Conservation (phyloP, 495 filamentous ascomycete species). For the Lichenothelia convexa region DNA sequence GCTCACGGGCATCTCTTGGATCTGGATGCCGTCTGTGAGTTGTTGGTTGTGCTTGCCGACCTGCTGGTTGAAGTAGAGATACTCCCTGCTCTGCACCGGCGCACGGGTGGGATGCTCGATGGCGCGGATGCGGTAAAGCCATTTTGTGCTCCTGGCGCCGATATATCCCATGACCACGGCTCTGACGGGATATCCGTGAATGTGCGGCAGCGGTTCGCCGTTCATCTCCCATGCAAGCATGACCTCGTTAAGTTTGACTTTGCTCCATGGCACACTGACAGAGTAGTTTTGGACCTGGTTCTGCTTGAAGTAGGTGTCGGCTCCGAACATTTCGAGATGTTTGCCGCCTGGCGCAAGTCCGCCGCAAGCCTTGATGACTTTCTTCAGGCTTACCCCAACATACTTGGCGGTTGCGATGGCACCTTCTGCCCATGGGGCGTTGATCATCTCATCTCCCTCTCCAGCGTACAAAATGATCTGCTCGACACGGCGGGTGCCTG, state of each 20-base stretch:
- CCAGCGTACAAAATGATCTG: conserved; percentile 44
- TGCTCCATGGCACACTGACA: conserved; percentile 43
- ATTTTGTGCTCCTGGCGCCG: conserved; percentile 29
- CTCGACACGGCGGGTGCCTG: conserved; percentile 46
- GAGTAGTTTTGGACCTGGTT: conserved; percentile 42
- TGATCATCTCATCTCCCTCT: conserved; percentile 49
- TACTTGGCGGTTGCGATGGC: conserved; percentile 48
- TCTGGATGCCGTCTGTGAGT: conserved; percentile 34
- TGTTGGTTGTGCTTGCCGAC: conserved; percentile 40
- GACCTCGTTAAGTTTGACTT: conserved; percentile 46
- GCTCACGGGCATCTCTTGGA: conserved; percentile 46
- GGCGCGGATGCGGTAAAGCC: conserved; percentile 36
- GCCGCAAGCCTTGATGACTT: conserved; percentile 47
- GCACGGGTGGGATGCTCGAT: conserved; percentile 24
- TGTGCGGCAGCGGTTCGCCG: conserved; percentile 41
- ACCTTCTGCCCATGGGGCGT: conserved; percentile 49
- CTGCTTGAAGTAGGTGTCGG: conserved; percentile 51
- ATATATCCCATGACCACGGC: conserved; percentile 35
- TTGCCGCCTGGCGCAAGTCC: conserved; percentile 34
- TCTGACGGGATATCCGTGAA: conserved; percentile 46
- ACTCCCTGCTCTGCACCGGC: conserved; percentile 29
- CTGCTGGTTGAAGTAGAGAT: conserved; percentile 40
- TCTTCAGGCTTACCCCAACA: conserved; percentile 43
- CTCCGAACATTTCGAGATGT: conserved; percentile 46
- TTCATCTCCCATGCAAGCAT: conserved; percentile 59